Evolutionary conservation across 148 eudicot species (phyloP), one percentile per base, ranked within the genome.

Genomic region (Spergularia marina): DNA sequence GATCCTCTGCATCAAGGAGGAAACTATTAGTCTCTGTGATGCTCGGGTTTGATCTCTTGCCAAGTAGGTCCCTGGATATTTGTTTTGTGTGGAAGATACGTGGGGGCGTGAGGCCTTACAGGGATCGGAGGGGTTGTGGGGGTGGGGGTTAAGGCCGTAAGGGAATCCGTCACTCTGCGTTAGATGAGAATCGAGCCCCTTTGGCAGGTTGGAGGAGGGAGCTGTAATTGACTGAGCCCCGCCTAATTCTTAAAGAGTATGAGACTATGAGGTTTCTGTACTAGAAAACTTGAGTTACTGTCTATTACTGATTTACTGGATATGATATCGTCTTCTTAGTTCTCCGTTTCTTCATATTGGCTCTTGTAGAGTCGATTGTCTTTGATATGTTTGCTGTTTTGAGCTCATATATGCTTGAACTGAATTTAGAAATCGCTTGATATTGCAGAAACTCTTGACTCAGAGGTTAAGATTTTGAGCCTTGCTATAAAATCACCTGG

Each of bases 401-500:
- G 23, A 18, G 54, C 14, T 12, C 4, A 55, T 21, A n/a, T 17
- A 49, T 23, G 40, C 9, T 74, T 71, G 67, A 36, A 36, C 57
- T 68, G 40, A 60, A 25, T 54, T 61, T 66, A 41, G 52, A 14
- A 10, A 72, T 67, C 23, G 36, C 58, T 20, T 64, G 53, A 18
- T 20, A 57, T 55, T 77, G 83, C 84, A 91, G 97, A 91, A 81
- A 82, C 88, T 56, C 88, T 94, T 54, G 93, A 94, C 57, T 92
- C 97, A 12, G 93, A 91, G 65, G 98, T 94, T 63, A 94, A 90
- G 79, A 94, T 94, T 60, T 70, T 86, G 79, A 89, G 89, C 85
- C 90, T 94, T 52, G 86, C 95, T 10, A 91, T 94, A 17, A 84
- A 85, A 63, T 87, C 97, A 12, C 88, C 91, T 20, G 93, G 88